phyloP scores from a whole-genome alignment of 2,329 filamentous ascomycete species.

The Colletotrichum trifolii region DNA sequence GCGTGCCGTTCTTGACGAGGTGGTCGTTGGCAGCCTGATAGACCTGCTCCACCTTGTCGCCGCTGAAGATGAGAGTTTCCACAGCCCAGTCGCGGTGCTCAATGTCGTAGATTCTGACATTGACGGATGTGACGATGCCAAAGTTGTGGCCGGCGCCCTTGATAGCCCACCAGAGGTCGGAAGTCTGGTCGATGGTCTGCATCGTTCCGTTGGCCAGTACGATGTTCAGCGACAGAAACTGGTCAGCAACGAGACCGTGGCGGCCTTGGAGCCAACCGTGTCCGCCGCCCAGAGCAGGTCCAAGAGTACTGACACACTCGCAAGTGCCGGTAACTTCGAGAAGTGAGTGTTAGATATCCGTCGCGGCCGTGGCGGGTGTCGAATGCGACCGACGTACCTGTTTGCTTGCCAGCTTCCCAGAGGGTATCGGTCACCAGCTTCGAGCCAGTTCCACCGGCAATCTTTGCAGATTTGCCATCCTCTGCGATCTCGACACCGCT shows the following conservation, averaged over 20 bases:
- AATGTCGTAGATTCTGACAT: slow-evolving; percentile 60
- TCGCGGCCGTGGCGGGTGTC: neutral
- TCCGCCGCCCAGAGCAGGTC: slow-evolving; percentile 67
- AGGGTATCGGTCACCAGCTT: slow-evolving; percentile 59
- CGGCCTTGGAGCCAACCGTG: slow-evolving; percentile 65
- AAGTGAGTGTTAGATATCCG: neutral
- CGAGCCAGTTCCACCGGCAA: slow-evolving; percentile 59
- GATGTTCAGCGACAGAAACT: slow-evolving; percentile 62
- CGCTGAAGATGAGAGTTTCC: slow-evolving; percentile 57
- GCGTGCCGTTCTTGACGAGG: slow-evolving; percentile 54
- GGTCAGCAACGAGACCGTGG: slow-evolving; percentile 64
- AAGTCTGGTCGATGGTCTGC: slow-evolving; percentile 50
- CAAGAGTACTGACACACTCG: slow-evolving; percentile 61
- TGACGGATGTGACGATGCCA: slow-evolving; percentile 64
- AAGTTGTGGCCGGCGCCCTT: slow-evolving; percentile 70
- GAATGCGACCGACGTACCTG: slow-evolving; percentile 45
- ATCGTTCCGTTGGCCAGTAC: slow-evolving; percentile 61
- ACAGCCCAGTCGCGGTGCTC: slow-evolving; percentile 53
- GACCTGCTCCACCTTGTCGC: slow-evolving; percentile 60
- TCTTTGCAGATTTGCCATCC: slow-evolving; percentile 57
- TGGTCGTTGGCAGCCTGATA: slow-evolving; percentile 59
- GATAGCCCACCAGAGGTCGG: slow-evolving; percentile 69
- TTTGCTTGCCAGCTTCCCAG: slow-evolving; percentile 63
- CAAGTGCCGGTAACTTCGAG: slow-evolving; percentile 59
- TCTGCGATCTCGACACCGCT: slow-evolving; percentile 53